A percentile compares a stretch with the other conserved stretches of the same genome.
Conservation (phyloP, 2,329 filamentous ascomycete species). For the Colletotrichum kahawae region DNA sequence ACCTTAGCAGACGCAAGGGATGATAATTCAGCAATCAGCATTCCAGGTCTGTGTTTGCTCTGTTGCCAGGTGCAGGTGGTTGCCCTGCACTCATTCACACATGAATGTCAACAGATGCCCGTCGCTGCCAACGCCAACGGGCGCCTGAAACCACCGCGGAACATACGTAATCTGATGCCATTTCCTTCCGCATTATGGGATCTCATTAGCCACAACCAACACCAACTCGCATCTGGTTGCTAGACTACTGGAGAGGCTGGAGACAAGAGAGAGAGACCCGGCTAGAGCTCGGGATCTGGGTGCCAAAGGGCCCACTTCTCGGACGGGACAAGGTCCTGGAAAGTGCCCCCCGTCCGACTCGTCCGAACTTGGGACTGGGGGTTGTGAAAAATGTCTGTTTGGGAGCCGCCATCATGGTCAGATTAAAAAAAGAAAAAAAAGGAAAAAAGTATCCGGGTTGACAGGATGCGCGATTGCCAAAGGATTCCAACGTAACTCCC, state of each 20-base stretch:
- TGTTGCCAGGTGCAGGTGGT: not conserved
- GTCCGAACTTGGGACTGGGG: constrained; percentile 2
- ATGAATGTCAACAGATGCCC: not conserved
- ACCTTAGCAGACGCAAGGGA: constrained; percentile 11
- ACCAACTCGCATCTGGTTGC: not conserved
- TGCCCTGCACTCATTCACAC: not conserved
- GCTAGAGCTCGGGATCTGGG: constrained; percentile 19
- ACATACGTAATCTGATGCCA: not conserved
- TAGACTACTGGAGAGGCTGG: not conserved
- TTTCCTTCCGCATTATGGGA: not conserved
- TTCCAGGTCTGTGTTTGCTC: not conserved
- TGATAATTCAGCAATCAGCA: not conserved
- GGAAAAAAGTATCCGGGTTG: not conserved
- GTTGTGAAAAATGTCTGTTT: constrained; percentile 1
- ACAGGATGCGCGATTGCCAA: not conserved
- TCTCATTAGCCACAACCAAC: constrained; percentile 1
- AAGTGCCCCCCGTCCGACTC: constrained; percentile 15
- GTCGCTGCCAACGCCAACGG: not conserved
- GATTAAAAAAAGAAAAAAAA: not conserved
- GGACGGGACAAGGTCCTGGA: constrained; percentile 17
- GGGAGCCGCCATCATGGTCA: not conserved
- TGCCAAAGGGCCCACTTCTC: constrained; percentile 5
- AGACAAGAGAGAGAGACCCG: not conserved
- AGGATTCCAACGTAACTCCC: not conserved
- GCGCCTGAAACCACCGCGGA: not conserved